Evolutionary conservation across 2,329 filamentous ascomycete genomes (phyloP).

Genomic region (Chalaropsis thielavioides): DNA sequence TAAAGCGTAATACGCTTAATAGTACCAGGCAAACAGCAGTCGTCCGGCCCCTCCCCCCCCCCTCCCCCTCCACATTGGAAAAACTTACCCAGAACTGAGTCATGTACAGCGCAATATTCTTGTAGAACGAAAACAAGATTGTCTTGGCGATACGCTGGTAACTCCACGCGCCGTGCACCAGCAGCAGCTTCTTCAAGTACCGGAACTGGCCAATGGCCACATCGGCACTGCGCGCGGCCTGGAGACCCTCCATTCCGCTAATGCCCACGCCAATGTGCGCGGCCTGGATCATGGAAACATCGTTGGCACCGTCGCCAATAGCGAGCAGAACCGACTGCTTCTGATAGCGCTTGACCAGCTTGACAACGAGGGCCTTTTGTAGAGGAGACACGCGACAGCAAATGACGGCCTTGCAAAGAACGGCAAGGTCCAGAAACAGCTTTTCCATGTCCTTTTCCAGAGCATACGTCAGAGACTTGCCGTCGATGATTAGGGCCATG

Average conservation of each 20-base stretch:
- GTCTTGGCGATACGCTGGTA: conserved; percentile 96
- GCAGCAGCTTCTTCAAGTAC: conserved; percentile 78
- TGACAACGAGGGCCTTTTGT: conserved; percentile 94
- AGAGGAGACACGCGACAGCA: conserved; percentile 94
- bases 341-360: conserved; percentile 86
- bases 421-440: conserved; percentile 77
- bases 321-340: conserved; percentile 83
- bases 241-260: conserved; percentile 89
- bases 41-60: no score
- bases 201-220: conserved; percentile 93
- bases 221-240: conserved; percentile 89
- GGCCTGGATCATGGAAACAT: conserved; percentile 99
- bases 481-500: conserved; percentile 85
- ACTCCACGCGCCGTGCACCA: conserved; percentile 94
- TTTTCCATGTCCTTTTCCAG: conserved; percentile 90
- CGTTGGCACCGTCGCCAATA: conserved; percentile 94
- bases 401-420: conserved; percentile 97
- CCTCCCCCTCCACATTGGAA: no score
- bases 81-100: conserved; percentile 89
- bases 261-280: conserved; percentile 97
- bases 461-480: conserved; percentile 85
- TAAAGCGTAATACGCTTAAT: no score
- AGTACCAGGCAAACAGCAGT: no score
- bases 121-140: conserved; percentile 97
- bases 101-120: conserved; percentile 97